These are phyloP conservation scores for Boechera stricta DNA, from an alignment of 345 rosid species.

Conservation along the genomic window DNA sequence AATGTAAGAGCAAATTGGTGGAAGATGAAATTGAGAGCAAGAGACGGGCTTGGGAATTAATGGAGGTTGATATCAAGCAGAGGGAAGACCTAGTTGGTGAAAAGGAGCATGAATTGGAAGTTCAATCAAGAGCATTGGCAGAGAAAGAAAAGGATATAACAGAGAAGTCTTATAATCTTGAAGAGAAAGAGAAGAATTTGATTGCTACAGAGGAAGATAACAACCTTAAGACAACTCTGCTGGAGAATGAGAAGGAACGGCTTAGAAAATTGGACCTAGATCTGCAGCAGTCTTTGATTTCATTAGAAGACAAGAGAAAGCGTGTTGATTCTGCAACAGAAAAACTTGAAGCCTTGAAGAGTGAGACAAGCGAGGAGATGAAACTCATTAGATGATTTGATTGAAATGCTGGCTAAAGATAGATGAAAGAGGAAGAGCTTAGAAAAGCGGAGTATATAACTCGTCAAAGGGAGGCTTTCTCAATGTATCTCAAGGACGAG, in stretches of 20 bases:
- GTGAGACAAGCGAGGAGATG: constrained; percentile 76
- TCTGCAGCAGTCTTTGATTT: constrained; percentile 62
- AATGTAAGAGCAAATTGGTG: constrained; percentile 60
- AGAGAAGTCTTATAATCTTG: constrained; percentile 58
- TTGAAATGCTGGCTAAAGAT: constrained; percentile 73
- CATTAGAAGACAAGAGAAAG: constrained; percentile 71
- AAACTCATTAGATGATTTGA: constrained; percentile 82
- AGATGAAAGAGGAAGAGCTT: no score
- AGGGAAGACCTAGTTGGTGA: constrained; percentile 70
- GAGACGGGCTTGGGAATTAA: constrained; percentile 92
- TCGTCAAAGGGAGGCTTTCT: constrained; percentile 68
- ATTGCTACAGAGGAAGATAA: constrained; percentile 58
- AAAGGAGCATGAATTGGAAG: constrained; percentile 83
- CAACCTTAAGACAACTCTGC: constrained; percentile 48
- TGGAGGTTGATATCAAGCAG: constrained; percentile 77
- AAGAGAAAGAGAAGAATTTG: constrained; percentile 65
- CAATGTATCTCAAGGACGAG: constrained; percentile 78
- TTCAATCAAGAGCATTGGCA: constrained; percentile 57
- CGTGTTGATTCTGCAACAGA: constrained; percentile 69
- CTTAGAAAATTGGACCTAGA: constrained; percentile 63
- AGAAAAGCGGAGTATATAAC: constrained; percentile 59
- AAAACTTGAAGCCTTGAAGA: constrained; percentile 76
- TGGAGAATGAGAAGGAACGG: constrained; percentile 69
- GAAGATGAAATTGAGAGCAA: constrained; percentile 88
- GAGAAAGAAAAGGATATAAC: constrained; percentile 76